A percentile compares a stretch with the other conserved stretches of the same genome.
Conservation (phyloP, 1,284 basidiomycete genomes). For the Ceratobasidium sp. region DNA sequence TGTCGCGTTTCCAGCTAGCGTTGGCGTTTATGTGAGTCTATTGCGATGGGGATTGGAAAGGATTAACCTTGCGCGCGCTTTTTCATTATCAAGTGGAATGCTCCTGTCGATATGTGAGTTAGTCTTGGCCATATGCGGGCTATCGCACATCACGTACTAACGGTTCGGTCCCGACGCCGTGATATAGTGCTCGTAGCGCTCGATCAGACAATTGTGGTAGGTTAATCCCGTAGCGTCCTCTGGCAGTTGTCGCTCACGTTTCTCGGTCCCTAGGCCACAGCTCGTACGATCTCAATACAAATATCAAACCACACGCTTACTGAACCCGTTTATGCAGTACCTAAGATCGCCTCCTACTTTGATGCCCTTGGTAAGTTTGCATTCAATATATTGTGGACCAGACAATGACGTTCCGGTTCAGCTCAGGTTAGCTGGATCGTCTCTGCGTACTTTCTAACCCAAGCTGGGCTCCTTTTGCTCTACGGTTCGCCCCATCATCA, state of each 20-base stretch:
- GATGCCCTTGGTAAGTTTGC: slow-evolving; percentile 33
- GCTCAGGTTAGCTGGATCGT: slow-evolving; percentile 57
- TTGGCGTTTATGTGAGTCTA: slow-evolving; percentile 29
- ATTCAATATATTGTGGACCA: background rate
- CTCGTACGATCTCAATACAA: slow-evolving; percentile 5
- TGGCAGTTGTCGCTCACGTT: background rate
- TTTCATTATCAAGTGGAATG: slow-evolving; percentile 31
- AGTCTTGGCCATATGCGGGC: background rate
- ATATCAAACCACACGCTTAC: too few relatives aligned
- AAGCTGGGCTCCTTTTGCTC: slow-evolving; percentile 49
- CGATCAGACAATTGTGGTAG: slow-evolving; percentile 38
- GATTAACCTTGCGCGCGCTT: background rate
- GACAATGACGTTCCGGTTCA: background rate
- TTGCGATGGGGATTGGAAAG: background rate
- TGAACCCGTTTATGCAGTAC: background rate
- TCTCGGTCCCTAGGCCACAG: slow-evolving; percentile 12
- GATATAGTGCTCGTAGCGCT: slow-evolving; percentile 33
- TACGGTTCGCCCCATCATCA: slow-evolving; percentile 38
- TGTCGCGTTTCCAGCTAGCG: slow-evolving; percentile 17
- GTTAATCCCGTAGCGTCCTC: background rate
- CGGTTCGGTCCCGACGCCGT: too few relatives aligned
- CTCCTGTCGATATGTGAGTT: slow-evolving; percentile 26
- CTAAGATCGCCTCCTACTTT: slow-evolving; percentile 34
- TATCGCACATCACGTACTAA: background rate
- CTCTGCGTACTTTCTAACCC: slow-evolving; percentile 58